Evolutionary conservation across 306 rosid genomes (phyloP).

Genomic region (Vigna reflexopilosa): DNA sequence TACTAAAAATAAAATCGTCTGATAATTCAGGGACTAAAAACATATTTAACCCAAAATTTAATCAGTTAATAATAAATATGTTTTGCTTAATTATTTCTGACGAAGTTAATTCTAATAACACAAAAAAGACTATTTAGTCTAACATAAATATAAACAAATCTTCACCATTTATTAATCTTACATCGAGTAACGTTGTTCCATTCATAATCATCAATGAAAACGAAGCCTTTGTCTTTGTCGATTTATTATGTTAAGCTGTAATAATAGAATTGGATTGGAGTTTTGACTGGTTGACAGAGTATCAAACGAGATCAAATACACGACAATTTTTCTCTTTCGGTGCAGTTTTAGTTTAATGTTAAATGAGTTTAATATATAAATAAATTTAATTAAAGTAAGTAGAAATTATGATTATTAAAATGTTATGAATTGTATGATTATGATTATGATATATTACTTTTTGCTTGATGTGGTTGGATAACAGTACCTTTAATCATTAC

Average conservation of each 20-base stretch:
- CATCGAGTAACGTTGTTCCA: not conserved
- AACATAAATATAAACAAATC: not conserved
- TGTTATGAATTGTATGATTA: not conserved
- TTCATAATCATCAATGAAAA: not conserved
- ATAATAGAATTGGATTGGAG: not conserved
- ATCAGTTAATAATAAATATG: no score
- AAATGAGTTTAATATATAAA: not conserved
- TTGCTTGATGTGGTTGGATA: slow-evolving; percentile 22
- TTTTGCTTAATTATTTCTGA: no score
- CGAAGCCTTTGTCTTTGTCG: not conserved
- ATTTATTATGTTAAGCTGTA: slow-evolving; percentile 3
- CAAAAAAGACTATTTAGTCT: no score
- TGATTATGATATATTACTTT: slow-evolving; percentile 32
- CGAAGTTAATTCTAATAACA: no score
- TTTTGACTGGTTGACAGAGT: no score
- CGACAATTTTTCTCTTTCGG: slow-evolving; percentile 3
- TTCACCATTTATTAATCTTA: not conserved
- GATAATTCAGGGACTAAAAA: no score
- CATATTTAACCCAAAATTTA: no score
- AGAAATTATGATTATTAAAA: not conserved
- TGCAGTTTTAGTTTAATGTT: not conserved
- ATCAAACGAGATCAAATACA: not conserved
- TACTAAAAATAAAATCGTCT: no score
- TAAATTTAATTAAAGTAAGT: not conserved
- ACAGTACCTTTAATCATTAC: slow-evolving; percentile 38